Evolutionary conservation across 2,329 filamentous ascomycete species (phyloP).

Genomic region (Cercospora citrullina): DNA sequence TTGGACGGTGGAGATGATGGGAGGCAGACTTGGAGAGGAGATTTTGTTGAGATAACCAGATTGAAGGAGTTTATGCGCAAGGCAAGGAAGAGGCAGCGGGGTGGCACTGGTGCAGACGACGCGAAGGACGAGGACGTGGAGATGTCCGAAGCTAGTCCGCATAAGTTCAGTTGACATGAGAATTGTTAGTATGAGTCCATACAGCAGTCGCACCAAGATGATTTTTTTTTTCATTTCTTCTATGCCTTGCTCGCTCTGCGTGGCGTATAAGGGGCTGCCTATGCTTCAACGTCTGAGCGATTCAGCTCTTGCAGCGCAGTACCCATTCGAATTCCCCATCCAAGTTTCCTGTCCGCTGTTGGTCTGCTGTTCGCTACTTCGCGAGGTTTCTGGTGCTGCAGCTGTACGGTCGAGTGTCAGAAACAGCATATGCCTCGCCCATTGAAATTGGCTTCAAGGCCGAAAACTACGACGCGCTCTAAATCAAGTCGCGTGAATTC

Average conservation of each 20-base stretch:
- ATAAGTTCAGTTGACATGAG: constrained; percentile 2
- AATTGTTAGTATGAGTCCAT: not conserved
- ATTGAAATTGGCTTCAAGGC: not conserved
- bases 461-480: not conserved
- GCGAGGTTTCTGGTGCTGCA: not conserved
- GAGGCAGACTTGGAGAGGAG: not conserved
- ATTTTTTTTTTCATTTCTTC: not conserved
- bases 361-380: not conserved
- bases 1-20: not conserved
- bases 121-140: constrained; percentile 1
- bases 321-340: not conserved
- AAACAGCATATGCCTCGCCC: not conserved
- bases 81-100: not conserved
- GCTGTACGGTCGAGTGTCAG: not conserved
- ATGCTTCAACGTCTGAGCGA: not conserved
- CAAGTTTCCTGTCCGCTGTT: not conserved
- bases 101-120: not conserved
- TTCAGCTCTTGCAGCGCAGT: not conserved
- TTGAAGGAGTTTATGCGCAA: not conserved
- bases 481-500: not conserved
- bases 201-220: not conserved
- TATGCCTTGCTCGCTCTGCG: not conserved
- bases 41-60: not conserved
- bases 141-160: constrained; percentile 7
- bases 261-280: not conserved